Base-by-base conservation (phyloP, 257 asterid genomes). In the Solanum rostratum region DNA sequence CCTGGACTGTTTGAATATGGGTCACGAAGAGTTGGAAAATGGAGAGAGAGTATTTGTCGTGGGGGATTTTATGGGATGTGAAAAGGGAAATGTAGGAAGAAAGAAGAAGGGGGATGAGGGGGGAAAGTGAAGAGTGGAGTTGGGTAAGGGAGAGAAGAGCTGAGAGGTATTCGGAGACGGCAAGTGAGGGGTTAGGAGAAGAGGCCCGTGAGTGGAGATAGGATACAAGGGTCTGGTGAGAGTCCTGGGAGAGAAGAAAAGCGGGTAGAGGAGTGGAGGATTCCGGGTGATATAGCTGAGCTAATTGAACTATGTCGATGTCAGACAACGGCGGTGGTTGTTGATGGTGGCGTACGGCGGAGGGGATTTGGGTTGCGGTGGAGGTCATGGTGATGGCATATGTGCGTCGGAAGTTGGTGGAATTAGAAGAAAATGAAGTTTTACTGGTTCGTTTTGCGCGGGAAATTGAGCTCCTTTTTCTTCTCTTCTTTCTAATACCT, bases 161-260 rank as follows among this genome's bases (percentile, higher is more conserved):
- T 68, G 95, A 92, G 83, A 88, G 88, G 81, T 92, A 94, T 19
- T 92, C 94, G 80, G 92, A 89, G 81, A 93, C 96, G 12, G 89
- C 84, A 30, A 86, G 24, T 70, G 97, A 85, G 16, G 95, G 85
- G 80, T 85, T 86, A 14, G 60, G 45, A 69, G 90, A 87, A 30
- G 88, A 76, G 84, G 95, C 92, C 85, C 94, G 97, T 14, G 95
- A 85, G 57, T 90, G 89, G 88, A 94, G 91, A 86, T 88, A 91
- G 83, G 96, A 89, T 86, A 94, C 45, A 69, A 94, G 90, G 45
- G 88, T 86, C 39, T 90, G 82, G 90, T 90, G 96, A 41, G 93
- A 92, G 84, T 92, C 83, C 70, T 83, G 88, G 13, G 89, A 85
- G 82, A 92, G 94, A 81, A 92, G 93, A 86, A 91, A 90, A 22